These are phyloP conservation scores for Cornus kousa DNA, from an alignment of 148 eudicot genomes.

Conservation along the genomic window DNA sequence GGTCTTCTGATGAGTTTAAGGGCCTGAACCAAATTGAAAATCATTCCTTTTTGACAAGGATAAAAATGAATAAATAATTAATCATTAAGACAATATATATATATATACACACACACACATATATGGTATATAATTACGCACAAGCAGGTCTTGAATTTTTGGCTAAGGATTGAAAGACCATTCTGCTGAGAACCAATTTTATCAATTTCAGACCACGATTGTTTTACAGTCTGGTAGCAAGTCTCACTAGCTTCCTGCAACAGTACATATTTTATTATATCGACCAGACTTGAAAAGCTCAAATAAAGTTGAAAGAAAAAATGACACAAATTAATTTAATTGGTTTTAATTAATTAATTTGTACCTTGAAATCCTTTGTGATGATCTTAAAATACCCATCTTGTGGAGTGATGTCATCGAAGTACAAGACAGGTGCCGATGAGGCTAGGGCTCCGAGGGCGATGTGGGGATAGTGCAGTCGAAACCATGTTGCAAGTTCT, in stretches of 20 bases:
- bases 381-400: constrained; percentile 26
- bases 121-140: constrained; percentile 17
- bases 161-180: constrained; percentile 18
- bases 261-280: not conserved
- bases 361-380: too few species aligned
- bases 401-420: constrained; percentile 40
- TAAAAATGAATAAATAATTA: too few species aligned
- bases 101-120: too few species aligned
- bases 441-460: too few species aligned
- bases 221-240: constrained; percentile 39
- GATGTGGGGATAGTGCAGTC: constrained; percentile 50
- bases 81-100: too few species aligned
- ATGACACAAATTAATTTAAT: constrained; percentile 17
- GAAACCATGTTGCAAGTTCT: constrained; percentile 61
- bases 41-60: too few species aligned
- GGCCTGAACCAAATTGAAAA: too few species aligned
- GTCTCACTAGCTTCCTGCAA: constrained; percentile 36
- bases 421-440: constrained; percentile 35
- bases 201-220: constrained; percentile 49
- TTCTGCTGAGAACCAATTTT: constrained; percentile 29
- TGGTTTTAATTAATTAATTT: too few species aligned
- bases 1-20: too few species aligned
- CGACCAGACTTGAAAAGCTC: too few species aligned
- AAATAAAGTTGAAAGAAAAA: too few species aligned
- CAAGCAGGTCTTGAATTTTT: constrained; percentile 37